Base-by-base conservation (phyloP, 2,329 filamentous ascomycete species). In the Colletotrichum plurivorum region DNA sequence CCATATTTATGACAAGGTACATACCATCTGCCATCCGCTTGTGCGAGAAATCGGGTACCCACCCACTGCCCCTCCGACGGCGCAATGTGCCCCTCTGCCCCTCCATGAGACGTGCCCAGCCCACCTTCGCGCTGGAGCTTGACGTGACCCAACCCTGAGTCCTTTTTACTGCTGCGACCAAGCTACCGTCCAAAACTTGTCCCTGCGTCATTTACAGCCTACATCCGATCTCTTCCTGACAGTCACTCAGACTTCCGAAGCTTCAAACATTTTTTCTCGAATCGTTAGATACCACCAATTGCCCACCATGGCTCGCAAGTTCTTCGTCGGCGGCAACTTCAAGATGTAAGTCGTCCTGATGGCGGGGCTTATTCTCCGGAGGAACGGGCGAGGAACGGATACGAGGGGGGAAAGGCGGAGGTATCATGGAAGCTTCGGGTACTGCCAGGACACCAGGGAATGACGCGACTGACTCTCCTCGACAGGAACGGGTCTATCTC, bases 261-360 rank as follows among this genome's bases (percentile, higher is more conserved):
- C 56, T 64, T 56, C 45, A 53, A 45, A 22, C 53, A 62, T 22
- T 36, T 39, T 60, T 51, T 46, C 54, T 56, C 16, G 39, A 46
- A 64, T 45, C 54, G 56, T 27, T 51, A 51, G n/a, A 71, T 59
- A 68, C 36, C 25, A 79, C 72, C 76, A 71, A 77, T 76, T 76
- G 77, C 77, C 84, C 89, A 94, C 79, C 78, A 97, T 97, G 94
- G 89, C 92, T 89, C 94, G 94, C 88, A 93, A 94, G 88, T 97
- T 97, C 89, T 97, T 97, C 83, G 93, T 97, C 83, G 95, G 95
- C 84, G 95, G 95, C 81, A 99, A 99, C 92, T 98, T 98, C 88
- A 98, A 99, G 90, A 98, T 98, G 95, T 97, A 86, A 80, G 88
- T 82, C 55, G 45, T 62, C 45, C 16, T 27, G 58, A 52, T 64